Base-by-base conservation (phyloP, 2,329 filamentous ascomycete genomes). In the Sclerotinia glacialis region DNA sequence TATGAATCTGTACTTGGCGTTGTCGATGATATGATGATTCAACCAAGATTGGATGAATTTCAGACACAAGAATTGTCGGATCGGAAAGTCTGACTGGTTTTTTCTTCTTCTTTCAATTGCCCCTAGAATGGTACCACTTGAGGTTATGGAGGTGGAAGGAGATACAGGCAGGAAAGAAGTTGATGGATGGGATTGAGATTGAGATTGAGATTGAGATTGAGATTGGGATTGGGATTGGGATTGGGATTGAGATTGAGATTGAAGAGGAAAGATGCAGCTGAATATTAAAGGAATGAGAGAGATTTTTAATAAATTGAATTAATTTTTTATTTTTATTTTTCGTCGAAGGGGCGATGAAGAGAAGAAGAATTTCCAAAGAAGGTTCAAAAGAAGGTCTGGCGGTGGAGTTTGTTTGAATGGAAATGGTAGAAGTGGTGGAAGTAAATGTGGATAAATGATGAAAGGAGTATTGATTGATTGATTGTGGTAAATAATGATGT, bases 31-130 rank as follows among this genome's bases (percentile, higher is more conserved):
- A 23, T 59, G 31, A 34, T 18, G 23, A 26, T 50, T 8, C 53
- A 50, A 37, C 16, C 23, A 59, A 50, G 63, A 21, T 52, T 60
- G 63, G 44, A 31, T 23, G 42, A 18, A 40, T 58, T 50, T 58
- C 42, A 56, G 62, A 65, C 63, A 65, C 63, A 49, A 65, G 52
- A 50, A 65, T 42, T 44, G 28, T 64, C 18, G 40, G 37, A 47
- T 55, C n/a, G 40, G 40, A 56, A 64, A 34, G 28, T 31, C 21
- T 47, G n/a, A 12, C 28, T 28, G 49, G 7, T 14, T 18, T 40
- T 8, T 37, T 37, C 34, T n/a, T n/a, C 34, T 37, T 37, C 23
- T 55, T 55, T 52, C n/a, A 42, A 64, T 44, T 58, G 42, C 21
- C 31, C 49, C 23, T 23, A 23, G 14, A 42, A 37, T 40, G 34